Evolutionary conservation across 1,284 basidiomycete genomes (phyloP).

Genomic region (Bondarzewia mesenterica): DNA sequence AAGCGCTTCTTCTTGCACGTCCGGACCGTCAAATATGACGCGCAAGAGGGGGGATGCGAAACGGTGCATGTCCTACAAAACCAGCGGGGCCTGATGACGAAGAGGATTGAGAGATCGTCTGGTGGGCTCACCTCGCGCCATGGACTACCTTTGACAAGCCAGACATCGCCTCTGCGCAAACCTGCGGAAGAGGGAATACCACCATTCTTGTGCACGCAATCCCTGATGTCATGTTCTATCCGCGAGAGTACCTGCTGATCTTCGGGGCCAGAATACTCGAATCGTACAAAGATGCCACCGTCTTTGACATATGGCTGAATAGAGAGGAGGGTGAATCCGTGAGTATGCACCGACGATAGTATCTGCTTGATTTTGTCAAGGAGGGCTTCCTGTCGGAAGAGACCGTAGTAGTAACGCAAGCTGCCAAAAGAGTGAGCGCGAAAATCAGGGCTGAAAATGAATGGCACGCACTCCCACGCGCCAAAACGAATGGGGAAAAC

Average conservation of each 20-base stretch:
- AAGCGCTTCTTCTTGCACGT: conserved; percentile 70
- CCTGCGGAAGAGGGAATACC: conserved; percentile 62
- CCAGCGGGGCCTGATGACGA: not conserved
- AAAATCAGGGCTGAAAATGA: too few species aligned
- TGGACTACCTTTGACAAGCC: conserved; percentile 77
- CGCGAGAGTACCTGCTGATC: conserved; percentile 32
- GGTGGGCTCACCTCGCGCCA: conserved; percentile 69
- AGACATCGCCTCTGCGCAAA: conserved; percentile 46
- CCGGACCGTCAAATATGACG: conserved; percentile 83
- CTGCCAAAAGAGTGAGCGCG: conserved; percentile 25
- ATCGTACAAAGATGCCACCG: conserved; percentile 82
- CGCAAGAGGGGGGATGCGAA: conserved; percentile 69
- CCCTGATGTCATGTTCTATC: conserved; percentile 41
- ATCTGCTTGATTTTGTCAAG: conserved; percentile 38
- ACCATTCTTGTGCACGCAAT: conserved; percentile 36
- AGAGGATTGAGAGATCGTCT: not conserved
- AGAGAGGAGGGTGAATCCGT: conserved; percentile 49
- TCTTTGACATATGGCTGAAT: conserved; percentile 66
- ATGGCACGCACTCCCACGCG: conserved; percentile 38
- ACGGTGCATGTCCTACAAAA: conserved; percentile 72
- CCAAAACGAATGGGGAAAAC: conserved; percentile 48
- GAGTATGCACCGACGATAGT: conserved; percentile 40
- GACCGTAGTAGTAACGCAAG: conserved; percentile 52
- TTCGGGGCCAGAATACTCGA: conserved; percentile 44
- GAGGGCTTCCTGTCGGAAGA: conserved; percentile 46